Percentiles rank a stretch among this genome's conserved stretches.
phyloP scores from a whole-genome alignment of 306 rosid genomes.

The Sesbania bispinosa region DNA sequence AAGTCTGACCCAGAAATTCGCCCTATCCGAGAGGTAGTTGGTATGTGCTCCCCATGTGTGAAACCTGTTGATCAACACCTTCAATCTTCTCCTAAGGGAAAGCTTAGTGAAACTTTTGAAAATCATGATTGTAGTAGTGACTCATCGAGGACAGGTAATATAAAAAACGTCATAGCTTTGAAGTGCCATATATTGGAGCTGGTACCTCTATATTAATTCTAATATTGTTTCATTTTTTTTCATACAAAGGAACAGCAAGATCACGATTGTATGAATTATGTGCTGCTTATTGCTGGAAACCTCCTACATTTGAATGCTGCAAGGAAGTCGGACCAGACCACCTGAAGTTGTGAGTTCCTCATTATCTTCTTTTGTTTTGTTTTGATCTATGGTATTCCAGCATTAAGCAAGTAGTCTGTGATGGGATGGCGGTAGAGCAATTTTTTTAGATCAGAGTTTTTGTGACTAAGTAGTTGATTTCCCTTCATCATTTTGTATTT shows the following conservation, averaged over 20 bases:
- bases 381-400: not conserved
- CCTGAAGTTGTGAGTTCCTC: slow-evolving; percentile 43
- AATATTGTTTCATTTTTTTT: slow-evolving; percentile 31
- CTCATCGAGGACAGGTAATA: slow-evolving; percentile 46
- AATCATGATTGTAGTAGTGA: slow-evolving; percentile 26
- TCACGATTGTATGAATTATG: slow-evolving; percentile 68
- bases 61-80: slow-evolving; percentile 23
- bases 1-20: slow-evolving; percentile 24
- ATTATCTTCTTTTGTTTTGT: not conserved
- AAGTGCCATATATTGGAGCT: slow-evolving; percentile 17
- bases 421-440: too few relatives aligned
- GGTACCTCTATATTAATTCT: slow-evolving; percentile 4
- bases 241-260: slow-evolving; percentile 45
- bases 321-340: slow-evolving; percentile 83
- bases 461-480: not conserved
- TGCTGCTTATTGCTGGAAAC: slow-evolving; percentile 58
- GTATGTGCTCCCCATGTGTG: slow-evolving; percentile 5
- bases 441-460: not conserved
- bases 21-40: not conserved
- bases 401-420: too few relatives aligned
- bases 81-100: slow-evolving; percentile 19
- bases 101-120: slow-evolving; percentile 12
- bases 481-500: not conserved
- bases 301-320: slow-evolving; percentile 70
- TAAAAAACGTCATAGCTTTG: slow-evolving; percentile 1